Evolutionary conservation across 2,329 filamentous ascomycete species (phyloP).

Genomic region (Curvularia lunata): DNA sequence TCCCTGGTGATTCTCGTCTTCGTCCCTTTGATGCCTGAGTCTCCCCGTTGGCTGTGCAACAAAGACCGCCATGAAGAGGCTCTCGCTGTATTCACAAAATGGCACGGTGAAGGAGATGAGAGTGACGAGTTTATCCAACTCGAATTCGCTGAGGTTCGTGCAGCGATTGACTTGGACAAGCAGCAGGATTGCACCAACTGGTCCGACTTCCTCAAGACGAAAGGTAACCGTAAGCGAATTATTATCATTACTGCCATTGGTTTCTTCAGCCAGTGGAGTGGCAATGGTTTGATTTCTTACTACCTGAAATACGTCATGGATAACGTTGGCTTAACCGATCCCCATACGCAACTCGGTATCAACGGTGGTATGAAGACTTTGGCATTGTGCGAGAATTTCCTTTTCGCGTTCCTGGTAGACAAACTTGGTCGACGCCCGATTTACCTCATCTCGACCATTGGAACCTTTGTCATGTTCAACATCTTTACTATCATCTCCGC

Average conservation of each 20-base stretch:
- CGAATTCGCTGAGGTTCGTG: slow-evolving; percentile 25
- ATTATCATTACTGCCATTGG: slow-evolving; percentile 49
- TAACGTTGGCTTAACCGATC: slow-evolving; percentile 48
- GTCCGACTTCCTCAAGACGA: slow-evolving; percentile 36
- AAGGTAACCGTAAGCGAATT: slow-evolving; percentile 48
- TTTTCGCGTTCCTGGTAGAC: slow-evolving; percentile 46
- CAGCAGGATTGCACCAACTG: slow-evolving; percentile 10
- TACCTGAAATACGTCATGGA: slow-evolving; percentile 48
- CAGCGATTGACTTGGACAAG: slow-evolving; percentile 30
- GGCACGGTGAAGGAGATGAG: slow-evolving; percentile 57
- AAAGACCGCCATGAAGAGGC: slow-evolving; percentile 62
- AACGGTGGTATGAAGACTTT: slow-evolving; percentile 51
- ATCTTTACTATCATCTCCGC: slow-evolving; percentile 50
- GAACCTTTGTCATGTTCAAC: slow-evolving; percentile 54
- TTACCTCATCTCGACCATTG: slow-evolving; percentile 51
- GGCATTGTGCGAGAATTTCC: slow-evolving; percentile 47
- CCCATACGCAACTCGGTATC: slow-evolving; percentile 46
- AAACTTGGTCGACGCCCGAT: slow-evolving; percentile 52
- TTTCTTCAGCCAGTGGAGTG: slow-evolving; percentile 50
- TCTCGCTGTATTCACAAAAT: slow-evolving; percentile 59
- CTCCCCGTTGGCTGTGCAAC: slow-evolving; percentile 64
- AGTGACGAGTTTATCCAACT: slow-evolving; percentile 22
- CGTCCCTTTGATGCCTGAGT: slow-evolving; percentile 58
- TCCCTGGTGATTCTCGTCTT: slow-evolving; percentile 52
- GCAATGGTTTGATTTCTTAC: slow-evolving; percentile 50